A percentile compares a stretch with the other conserved stretches of the same genome.
Conservation (phyloP, 2,329 filamentous ascomycete genomes). For the Hymenoscyphus occultus region DNA sequence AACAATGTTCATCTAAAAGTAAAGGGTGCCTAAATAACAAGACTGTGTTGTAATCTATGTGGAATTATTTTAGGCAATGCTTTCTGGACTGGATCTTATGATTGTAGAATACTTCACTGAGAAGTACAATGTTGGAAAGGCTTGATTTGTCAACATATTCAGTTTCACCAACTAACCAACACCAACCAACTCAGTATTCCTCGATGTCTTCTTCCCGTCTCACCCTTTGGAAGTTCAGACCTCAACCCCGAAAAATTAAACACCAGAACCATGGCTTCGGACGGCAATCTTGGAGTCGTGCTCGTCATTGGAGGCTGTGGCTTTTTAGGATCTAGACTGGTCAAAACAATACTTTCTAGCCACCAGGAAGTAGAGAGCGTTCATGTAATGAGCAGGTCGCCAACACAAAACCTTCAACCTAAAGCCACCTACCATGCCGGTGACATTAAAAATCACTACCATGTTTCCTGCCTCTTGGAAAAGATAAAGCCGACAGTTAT, state of each 20-base stretch:
- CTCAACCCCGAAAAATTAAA: not conserved
- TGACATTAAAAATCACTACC: slow-evolving; percentile 29
- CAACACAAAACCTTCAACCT: slow-evolving; percentile 28
- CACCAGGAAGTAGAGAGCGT: too few relatives aligned
- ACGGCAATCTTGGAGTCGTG: slow-evolving; percentile 10
- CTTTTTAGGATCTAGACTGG: slow-evolving; percentile 37
- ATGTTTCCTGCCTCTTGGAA: slow-evolving; percentile 26
- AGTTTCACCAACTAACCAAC: not conserved
- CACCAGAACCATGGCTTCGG: not conserved
- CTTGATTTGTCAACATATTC: not conserved
- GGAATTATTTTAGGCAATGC: too few relatives aligned
- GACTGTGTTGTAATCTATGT: too few relatives aligned
- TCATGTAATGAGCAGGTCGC: slow-evolving; percentile 33
- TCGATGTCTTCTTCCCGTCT: not conserved
- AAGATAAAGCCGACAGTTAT: slow-evolving; percentile 33
- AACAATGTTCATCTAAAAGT: too few relatives aligned
- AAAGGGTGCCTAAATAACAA: too few relatives aligned
- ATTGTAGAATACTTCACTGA: too few relatives aligned
- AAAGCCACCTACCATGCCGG: slow-evolving; percentile 31
- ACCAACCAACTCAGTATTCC: too few relatives aligned
- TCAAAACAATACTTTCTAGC: too few relatives aligned
- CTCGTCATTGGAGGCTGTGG: slow-evolving; percentile 38
- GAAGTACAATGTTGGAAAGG: not conserved
- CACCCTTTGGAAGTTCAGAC: not conserved
- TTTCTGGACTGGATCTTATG: too few relatives aligned